These are phyloP conservation scores for Penicillium angulare DNA, from an alignment of 495 filamentous ascomycete species.

Conservation along the genomic window DNA sequence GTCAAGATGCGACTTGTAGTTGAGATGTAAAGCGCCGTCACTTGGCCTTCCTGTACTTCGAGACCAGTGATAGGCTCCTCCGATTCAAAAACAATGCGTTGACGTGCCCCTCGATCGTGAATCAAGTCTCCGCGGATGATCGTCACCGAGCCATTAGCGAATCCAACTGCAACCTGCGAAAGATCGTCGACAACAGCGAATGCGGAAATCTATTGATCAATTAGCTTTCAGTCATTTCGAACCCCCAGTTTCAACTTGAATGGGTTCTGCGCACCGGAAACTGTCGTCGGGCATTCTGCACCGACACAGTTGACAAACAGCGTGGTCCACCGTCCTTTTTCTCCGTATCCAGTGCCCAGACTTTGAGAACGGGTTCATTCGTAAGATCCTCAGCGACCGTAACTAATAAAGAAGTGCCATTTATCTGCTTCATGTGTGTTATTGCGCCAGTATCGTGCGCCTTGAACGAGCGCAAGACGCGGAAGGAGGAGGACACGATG, in stretches of 20 bases:
- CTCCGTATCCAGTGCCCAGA: constrained; percentile 94
- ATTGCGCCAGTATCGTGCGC: constrained; percentile 78
- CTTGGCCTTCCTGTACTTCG: constrained; percentile 47
- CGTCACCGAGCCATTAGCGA: constrained; percentile 92
- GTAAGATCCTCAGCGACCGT: constrained; percentile 85
- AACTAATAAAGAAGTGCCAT: constrained; percentile 80
- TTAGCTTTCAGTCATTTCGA: background rate
- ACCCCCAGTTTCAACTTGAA: background rate
- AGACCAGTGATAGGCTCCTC: constrained; percentile 95
- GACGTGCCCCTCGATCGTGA: constrained; percentile 92
- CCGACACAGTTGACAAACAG: constrained; percentile 77
- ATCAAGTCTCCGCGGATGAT: constrained; percentile 92
- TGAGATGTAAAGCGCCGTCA: constrained; percentile 85
- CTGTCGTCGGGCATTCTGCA: constrained; percentile 88
- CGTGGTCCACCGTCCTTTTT: constrained; percentile 88
- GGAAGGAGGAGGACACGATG: constrained; percentile 83
- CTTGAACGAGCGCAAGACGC: constrained; percentile 79
- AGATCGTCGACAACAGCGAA: constrained; percentile 84
- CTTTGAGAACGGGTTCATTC: constrained; percentile 85
- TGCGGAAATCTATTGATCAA: constrained; percentile 69
- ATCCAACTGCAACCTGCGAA: constrained; percentile 89
- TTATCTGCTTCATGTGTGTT: constrained; percentile 93
- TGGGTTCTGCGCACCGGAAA: constrained; percentile 66
- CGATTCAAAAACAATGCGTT: constrained; percentile 93
- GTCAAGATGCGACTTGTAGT: constrained; percentile 89